Conservation (phyloP, 2,329 filamentous ascomycete species). For the Clonostachys byssicola region DNA sequence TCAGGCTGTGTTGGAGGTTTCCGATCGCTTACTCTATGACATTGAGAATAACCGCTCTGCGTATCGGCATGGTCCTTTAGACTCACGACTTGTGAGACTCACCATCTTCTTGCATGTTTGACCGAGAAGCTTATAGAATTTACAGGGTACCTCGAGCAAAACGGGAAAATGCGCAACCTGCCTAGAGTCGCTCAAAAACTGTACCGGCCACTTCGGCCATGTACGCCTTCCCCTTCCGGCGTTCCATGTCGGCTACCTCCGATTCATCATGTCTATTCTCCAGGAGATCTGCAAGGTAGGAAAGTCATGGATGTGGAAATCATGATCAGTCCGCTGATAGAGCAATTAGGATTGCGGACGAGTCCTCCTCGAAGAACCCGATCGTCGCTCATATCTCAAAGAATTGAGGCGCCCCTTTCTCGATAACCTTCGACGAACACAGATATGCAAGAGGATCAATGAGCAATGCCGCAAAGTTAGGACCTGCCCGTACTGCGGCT, state of each 20-base stretch:
- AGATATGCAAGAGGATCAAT: conserved; percentile 83
- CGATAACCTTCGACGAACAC: conserved; percentile 81
- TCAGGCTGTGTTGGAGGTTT: conserved; percentile 90
- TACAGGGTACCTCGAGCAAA: conserved; percentile 79
- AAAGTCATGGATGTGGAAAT: too few species aligned
- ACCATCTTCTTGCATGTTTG: background rate
- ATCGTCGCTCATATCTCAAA: conserved; percentile 73
- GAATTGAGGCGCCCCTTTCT: conserved; percentile 76
- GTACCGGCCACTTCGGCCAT: conserved; percentile 94
- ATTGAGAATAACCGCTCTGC: conserved; percentile 74
- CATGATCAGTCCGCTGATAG: background rate
- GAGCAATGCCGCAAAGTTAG: conserved; percentile 87
- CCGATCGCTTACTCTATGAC: conserved; percentile 91
- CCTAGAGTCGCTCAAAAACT: conserved; percentile 73
- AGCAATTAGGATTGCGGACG: conserved; percentile 65
- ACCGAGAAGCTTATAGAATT: conserved; percentile 1
- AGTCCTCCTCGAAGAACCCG: conserved; percentile 76
- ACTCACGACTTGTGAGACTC: conserved; percentile 64
- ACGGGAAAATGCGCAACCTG: conserved; percentile 77
- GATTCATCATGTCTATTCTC: conserved; percentile 85
- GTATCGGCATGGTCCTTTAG: conserved; percentile 80
- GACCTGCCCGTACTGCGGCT: conserved; percentile 73
- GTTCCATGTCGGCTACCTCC: conserved; percentile 95
- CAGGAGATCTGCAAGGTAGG: conserved; percentile 87
- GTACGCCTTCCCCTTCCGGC: conserved; percentile 85